Base-by-base conservation (phyloP, 1,284 basidiomycete genomes). In the Ceratobasidium sp. region DNA sequence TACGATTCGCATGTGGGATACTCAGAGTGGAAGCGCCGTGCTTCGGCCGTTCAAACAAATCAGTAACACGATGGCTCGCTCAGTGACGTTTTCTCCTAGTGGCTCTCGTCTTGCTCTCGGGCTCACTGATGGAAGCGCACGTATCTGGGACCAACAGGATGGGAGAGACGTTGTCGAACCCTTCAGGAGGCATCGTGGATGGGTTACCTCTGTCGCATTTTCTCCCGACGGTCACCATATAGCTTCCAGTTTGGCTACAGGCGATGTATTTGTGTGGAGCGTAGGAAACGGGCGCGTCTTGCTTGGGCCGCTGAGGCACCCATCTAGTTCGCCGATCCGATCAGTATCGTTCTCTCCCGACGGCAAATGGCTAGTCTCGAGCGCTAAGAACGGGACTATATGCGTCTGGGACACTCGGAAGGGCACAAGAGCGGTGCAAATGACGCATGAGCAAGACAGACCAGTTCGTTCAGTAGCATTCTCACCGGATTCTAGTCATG, bases 1-100 rank as follows among this genome's bases (percentile, higher is more conserved):
- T 6, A 66, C 56, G 5, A 49, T 73, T 26, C n/a, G 56, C 7
- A 73, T 76, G 2, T 76, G 73, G 73, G 73, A 67, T 55, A 33
- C 60, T 20, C 28, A 20, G 33, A 63, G 20, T 39, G 60, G 60
- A 28, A 39, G 33, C 2, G 1, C 63, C 18, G 23, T 71, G 13
- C 6, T 10, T 20, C 18, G 1, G 40, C 69, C 69, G 4, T 51
- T 77, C 10, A 10, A 10, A 10, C 28, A 60, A 15, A 23, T 26
- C 40, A 28, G 18, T 3, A 15, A 15, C 15, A 23, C 55, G 7
- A 10, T 15, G 33, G 60, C 40, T 3, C n/a, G 2, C 40, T 61
- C 42, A 12, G 70, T 46, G 2, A 20, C 40, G 9, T 61, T 61
- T 58, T 73, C 42, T 4, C 70, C 56, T 23, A 42, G 49, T 20